These are phyloP conservation scores for Backusella sp. DNA, from an alignment of 192 early-diverging fungal species.

Conservation along the genomic window DNA sequence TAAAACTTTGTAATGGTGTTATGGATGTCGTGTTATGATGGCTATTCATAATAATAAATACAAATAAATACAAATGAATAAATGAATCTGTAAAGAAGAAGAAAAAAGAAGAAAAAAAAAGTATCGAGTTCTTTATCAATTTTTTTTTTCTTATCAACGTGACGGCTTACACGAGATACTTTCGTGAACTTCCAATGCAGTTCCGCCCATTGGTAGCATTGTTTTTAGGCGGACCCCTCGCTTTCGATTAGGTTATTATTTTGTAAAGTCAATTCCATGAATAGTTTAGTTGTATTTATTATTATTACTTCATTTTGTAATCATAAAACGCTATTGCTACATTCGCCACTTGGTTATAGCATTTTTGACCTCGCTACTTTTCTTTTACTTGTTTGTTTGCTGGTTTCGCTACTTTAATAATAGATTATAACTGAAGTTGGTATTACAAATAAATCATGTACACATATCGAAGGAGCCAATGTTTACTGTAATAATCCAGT, in stretches of 20 bases:
- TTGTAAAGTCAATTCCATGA: background rate
- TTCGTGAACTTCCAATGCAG: background rate
- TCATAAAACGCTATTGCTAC: background rate
- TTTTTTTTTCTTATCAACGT: background rate
- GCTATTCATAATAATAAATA: background rate
- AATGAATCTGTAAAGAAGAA: background rate
- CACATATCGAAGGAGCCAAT: too few species aligned
- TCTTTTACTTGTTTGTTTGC: background rate
- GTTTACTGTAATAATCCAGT: too few species aligned
- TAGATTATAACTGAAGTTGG: background rate
- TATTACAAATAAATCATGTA: too few species aligned
- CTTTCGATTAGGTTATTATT: background rate
- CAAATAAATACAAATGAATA: background rate
- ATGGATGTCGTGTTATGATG: background rate
- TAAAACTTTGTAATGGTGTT: conserved; percentile 10
- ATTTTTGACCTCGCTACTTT: background rate
- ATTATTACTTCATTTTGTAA: too few species aligned
- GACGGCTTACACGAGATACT: background rate
- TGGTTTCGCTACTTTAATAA: background rate
- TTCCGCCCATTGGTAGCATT: background rate
- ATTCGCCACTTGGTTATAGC: background rate
- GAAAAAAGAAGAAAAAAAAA: background rate
- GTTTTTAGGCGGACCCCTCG: background rate
- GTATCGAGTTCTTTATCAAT: background rate
- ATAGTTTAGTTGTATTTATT: background rate